Percentiles rank a stretch among this genome's conserved stretches.
Conservation (phyloP, 1,139 yeast genomes). For the Sugiyamaella xylanicola region DNA sequence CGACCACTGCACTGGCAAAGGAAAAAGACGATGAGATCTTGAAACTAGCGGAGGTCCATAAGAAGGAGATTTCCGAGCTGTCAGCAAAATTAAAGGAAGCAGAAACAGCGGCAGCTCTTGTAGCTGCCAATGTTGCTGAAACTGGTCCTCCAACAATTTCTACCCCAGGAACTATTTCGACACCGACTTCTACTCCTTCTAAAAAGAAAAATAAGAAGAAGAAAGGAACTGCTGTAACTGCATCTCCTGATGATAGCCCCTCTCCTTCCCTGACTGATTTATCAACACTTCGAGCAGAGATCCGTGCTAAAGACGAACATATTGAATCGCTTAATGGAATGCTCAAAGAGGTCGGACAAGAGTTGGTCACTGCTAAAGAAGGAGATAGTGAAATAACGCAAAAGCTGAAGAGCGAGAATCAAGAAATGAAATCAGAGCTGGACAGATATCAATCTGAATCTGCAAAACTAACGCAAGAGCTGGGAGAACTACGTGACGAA, state of each 20-base stretch:
- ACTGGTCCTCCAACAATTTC: too few species aligned
- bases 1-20: not conserved
- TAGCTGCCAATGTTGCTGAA: conserved; percentile 9
- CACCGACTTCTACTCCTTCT: conserved; percentile 21
- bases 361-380: conserved; percentile 53
- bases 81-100: not conserved
- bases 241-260: not conserved
- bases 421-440: too few species aligned
- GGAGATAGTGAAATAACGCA: too few species aligned
- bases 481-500: too few species aligned
- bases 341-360: conserved; percentile 73
- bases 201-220: conserved; percentile 35
- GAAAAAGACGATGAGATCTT: conserved; percentile 8
- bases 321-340: conserved; percentile 66
- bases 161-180: conserved; percentile 5
- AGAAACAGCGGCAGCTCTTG: not conserved
- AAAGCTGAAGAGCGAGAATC: not conserved
- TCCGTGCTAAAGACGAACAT: conserved; percentile 47
- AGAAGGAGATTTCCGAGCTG: conserved; percentile 1
- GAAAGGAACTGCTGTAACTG: conserved; percentile 25
- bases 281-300: conserved; percentile 11
- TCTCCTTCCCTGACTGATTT: conserved; percentile 3
- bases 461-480: too few species aligned
- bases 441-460: too few species aligned
- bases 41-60: not conserved